phyloP scores from a whole-genome alignment of 805 yeast genomes.

The Candida fluviatilis region DNA sequence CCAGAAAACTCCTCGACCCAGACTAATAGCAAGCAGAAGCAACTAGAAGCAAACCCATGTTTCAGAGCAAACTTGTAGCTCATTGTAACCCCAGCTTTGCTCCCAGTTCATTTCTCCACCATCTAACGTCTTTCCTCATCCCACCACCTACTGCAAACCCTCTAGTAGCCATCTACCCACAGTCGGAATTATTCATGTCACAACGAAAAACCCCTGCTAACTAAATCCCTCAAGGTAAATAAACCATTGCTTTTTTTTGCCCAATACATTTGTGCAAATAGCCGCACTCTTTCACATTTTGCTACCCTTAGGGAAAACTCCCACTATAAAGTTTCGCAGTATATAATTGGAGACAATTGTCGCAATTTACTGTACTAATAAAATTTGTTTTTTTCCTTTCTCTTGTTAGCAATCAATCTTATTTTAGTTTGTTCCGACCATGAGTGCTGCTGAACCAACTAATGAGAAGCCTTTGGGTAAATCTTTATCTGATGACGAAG shows the following conservation, averaged over 20 bases:
- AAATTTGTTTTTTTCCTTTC: conserved; percentile 3
- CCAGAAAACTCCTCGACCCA: too few relatives aligned
- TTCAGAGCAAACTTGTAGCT: too few relatives aligned
- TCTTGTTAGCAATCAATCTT: conserved; percentile 2
- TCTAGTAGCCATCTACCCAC: too few relatives aligned
- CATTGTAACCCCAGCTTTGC: too few relatives aligned
- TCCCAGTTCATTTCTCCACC: too few relatives aligned
- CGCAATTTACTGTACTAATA: neutral
- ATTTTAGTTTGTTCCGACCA: conserved; percentile 4
- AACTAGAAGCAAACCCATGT: too few relatives aligned
- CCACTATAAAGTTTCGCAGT: neutral
- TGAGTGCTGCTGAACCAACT: conserved; percentile 50
- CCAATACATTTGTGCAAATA: conserved; percentile 1
- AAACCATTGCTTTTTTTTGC: conserved; percentile 3
- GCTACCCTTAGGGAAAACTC: neutral
- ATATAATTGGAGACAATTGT: neutral
- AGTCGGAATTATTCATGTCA: too few relatives aligned
- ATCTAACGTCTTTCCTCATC: too few relatives aligned
- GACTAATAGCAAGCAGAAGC: neutral
- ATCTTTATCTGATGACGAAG: conserved; percentile 51
- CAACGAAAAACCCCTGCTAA: neutral
- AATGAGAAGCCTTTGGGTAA: conserved; percentile 45
- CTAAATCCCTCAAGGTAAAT: conserved; percentile 5
- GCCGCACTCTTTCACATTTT: neutral
- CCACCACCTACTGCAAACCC: too few relatives aligned